These are phyloP conservation scores for Cucurbitaria berberidis DNA, from an alignment of 2,329 filamentous ascomycete species.

Conservation along the genomic window DNA sequence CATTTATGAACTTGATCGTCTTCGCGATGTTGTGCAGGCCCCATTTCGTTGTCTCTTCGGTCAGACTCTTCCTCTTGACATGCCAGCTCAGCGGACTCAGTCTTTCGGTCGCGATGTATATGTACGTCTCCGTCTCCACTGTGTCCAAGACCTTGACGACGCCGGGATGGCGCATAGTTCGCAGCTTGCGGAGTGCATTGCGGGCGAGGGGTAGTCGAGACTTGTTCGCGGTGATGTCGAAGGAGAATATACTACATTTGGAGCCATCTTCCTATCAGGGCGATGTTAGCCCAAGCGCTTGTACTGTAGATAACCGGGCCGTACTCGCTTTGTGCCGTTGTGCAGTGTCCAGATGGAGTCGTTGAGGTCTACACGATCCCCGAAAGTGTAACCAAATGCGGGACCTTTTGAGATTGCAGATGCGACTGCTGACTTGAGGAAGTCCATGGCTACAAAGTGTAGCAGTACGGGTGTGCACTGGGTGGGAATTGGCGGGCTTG, in stretches of 20 bases:
- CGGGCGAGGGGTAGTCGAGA: conserved; percentile 83
- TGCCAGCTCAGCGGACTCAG: conserved; percentile 88
- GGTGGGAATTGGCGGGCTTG: background rate
- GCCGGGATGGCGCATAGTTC: conserved; percentile 90
- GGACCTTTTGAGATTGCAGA: conserved; percentile 96
- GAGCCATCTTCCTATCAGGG: conserved; percentile 81
- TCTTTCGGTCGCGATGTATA: conserved; percentile 95
- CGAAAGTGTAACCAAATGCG: conserved; percentile 89
- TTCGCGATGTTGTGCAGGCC: conserved; percentile 88
- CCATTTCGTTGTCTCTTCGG: conserved; percentile 95
- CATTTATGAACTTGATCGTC: conserved; percentile 95
- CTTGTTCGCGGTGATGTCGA: conserved; percentile 83
- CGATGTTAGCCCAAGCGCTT: conserved; percentile 26
- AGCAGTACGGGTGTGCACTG: background rate
- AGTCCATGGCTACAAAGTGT: conserved; percentile 74
- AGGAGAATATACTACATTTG: conserved; percentile 95
- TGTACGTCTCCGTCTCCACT: conserved; percentile 93
- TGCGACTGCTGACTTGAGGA: conserved; percentile 95
- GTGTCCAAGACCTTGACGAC: conserved; percentile 94
- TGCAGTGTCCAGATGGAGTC: conserved; percentile 96
- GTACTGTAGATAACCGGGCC: conserved; percentile 26
- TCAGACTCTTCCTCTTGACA: conserved; percentile 84
- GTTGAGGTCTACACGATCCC: conserved; percentile 89
- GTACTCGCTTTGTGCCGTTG: conserved; percentile 89
- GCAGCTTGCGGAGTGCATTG: conserved; percentile 92